These are phyloP conservation scores for Metschnikowia drakensbergensis DNA, from an alignment of 805 yeast genomes.

Conservation along the genomic window DNA sequence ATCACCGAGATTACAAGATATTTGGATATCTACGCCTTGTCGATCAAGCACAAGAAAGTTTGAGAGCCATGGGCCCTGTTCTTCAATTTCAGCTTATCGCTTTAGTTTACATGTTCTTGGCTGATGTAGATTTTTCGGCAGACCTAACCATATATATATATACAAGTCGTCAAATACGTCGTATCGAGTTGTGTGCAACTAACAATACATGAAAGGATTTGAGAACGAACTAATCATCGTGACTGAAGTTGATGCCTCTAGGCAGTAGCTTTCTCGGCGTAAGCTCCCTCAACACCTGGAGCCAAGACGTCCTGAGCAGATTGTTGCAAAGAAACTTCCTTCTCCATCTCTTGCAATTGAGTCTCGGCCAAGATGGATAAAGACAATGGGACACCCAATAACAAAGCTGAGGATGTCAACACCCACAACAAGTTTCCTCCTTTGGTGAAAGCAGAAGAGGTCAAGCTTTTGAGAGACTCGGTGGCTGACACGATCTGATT, in stretches of 20 bases:
- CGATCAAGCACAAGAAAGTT: constrained; percentile 73
- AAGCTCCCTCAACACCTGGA: constrained; percentile 55
- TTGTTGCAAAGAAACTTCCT: constrained; percentile 79
- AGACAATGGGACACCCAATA: constrained; percentile 90
- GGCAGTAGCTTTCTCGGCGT: constrained; percentile 29
- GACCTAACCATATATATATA: constrained; percentile 17
- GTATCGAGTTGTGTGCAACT: constrained; percentile 2
- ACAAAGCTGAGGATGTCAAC: constrained; percentile 72
- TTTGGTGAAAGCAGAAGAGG: constrained; percentile 48
- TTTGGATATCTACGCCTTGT: constrained; percentile 80
- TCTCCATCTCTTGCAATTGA: constrained; percentile 91
- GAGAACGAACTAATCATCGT: constrained; percentile 2
- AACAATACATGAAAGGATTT: constrained; percentile 1
- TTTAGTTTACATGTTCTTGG: neutral
- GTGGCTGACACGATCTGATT: constrained; percentile 36
- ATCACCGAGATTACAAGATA: constrained; percentile 75
- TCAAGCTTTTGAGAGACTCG: constrained; percentile 21
- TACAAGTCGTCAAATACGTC: constrained; percentile 21
- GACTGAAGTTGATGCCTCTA: constrained; percentile 5
- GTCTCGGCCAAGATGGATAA: constrained; percentile 88
- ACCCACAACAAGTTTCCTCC: constrained; percentile 84
- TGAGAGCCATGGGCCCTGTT: constrained; percentile 2
- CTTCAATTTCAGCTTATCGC: neutral
- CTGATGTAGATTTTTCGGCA: neutral
- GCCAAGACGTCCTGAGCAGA: constrained; percentile 73